A percentile compares a stretch with the other conserved stretches of the same genome.
These are phyloP conservation scores for Teratosphaeria gauchensis DNA, from an alignment of 2,329 filamentous ascomycete species.

Conservation along the genomic window DNA sequence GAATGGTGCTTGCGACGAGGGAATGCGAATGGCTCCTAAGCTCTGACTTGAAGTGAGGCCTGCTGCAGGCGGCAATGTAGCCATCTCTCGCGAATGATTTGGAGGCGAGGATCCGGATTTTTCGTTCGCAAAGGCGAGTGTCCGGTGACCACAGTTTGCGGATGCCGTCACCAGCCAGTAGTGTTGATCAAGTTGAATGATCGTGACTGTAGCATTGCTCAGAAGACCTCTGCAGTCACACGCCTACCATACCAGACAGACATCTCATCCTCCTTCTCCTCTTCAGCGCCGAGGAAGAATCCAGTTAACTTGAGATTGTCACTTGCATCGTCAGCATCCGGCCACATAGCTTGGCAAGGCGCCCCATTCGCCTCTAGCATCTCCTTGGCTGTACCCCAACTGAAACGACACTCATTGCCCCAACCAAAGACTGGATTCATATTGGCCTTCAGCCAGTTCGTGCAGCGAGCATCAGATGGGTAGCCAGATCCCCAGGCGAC, in stretches of 20 bases:
- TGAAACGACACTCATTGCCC: constrained; percentile 87
- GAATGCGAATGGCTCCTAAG: too few relatives aligned
- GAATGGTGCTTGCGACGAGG: too few relatives aligned
- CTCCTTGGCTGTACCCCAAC: constrained; percentile 92
- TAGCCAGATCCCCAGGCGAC: constrained; percentile 80
- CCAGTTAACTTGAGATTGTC: constrained; percentile 61
- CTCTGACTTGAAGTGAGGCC: too few relatives aligned
- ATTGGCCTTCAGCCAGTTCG: constrained; percentile 69
- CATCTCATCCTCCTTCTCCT: constrained; percentile 53
- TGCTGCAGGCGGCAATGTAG: not conserved
- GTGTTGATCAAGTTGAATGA: not conserved
- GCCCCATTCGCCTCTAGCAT: constrained; percentile 70
- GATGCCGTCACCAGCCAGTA: not conserved
- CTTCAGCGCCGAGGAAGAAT: constrained; percentile 51
- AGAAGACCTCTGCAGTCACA: constrained; percentile 63
- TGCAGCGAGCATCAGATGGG: constrained; percentile 74
- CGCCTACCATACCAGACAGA: constrained; percentile 72
- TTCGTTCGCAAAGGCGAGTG: too few relatives aligned
- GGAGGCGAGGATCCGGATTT: too few relatives aligned
- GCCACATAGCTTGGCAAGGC: constrained; percentile 70
- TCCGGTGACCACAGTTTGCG: not conserved
- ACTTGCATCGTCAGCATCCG: constrained; percentile 59
- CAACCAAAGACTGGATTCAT: constrained; percentile 94
- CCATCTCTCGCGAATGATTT: too few relatives aligned
- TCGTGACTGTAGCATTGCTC: constrained; percentile 6